A percentile compares a stretch with the other conserved stretches of the same genome.
These are phyloP conservation scores for Yarrowia sp. DNA, from an alignment of 805 yeast genomes.

Conservation along the genomic window DNA sequence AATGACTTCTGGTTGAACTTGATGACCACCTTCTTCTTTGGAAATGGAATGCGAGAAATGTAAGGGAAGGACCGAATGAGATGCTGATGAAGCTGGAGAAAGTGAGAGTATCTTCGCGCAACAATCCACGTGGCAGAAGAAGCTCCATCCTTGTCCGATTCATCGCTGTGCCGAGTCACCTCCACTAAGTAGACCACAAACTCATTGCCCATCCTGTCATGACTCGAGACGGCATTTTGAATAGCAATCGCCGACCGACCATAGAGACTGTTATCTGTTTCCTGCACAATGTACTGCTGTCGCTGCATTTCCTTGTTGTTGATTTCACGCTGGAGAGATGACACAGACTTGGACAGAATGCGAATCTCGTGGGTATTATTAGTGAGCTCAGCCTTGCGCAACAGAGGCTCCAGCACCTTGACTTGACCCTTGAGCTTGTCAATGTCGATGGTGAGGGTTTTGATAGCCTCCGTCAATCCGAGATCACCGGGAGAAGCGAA, in stretches of 20 bases:
- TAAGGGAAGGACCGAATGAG: slow-evolving; percentile 51
- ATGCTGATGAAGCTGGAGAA: slow-evolving; percentile 65
- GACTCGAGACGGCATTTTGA: slow-evolving; percentile 47
- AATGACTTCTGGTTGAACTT: slow-evolving; percentile 61
- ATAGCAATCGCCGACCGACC: slow-evolving; percentile 44
- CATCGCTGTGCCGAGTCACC: slow-evolving; percentile 52
- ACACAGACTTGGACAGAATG: slow-evolving; percentile 62
- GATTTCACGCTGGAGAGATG: slow-evolving; percentile 68
- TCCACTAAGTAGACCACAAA: slow-evolving; percentile 72
- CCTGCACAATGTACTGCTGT: slow-evolving; percentile 80
- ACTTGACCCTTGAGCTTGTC: slow-evolving; percentile 59
- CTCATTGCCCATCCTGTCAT: slow-evolving; percentile 54
- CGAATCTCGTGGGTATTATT: slow-evolving; percentile 68
- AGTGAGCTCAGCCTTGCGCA: slow-evolving; percentile 79
- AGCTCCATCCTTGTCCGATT: slow-evolving; percentile 33
- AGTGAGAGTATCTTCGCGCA: slow-evolving; percentile 86
- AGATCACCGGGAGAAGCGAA: slow-evolving; percentile 68
- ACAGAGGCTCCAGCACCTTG: slow-evolving; percentile 59
- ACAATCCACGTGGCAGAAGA: slow-evolving; percentile 78
- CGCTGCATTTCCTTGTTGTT: slow-evolving; percentile 66
- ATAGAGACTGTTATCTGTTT: slow-evolving; percentile 70
- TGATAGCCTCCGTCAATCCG: slow-evolving; percentile 63
- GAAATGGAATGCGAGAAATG: slow-evolving; percentile 50
- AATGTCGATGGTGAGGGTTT: slow-evolving; percentile 54
- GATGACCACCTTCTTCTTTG: slow-evolving; percentile 57